Percentiles rank a stretch among this genome's conserved stretches.
These are phyloP conservation scores for Drosera capensis DNA, from an alignment of 148 eudicot species.

Conservation along the genomic window DNA sequence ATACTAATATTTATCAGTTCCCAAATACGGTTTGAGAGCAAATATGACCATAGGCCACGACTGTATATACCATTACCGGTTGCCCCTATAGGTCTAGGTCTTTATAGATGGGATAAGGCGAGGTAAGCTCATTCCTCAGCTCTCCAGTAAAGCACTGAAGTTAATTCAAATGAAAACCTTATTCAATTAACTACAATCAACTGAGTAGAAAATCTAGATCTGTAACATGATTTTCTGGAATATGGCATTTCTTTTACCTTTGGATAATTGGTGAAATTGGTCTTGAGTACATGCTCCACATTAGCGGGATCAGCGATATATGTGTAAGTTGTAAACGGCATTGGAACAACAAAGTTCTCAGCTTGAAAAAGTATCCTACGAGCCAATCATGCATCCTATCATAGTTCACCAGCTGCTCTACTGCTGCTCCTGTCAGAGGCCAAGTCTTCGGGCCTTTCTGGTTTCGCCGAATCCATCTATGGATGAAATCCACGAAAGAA, in stretches of 20 bases:
- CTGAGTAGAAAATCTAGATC: too few species aligned
- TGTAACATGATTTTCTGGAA: too few species aligned
- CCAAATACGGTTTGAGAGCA: too few species aligned
- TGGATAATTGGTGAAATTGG: constrained; percentile 80
- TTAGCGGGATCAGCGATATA: constrained; percentile 80
- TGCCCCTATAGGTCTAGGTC: too few species aligned
- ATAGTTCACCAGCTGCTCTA: constrained; percentile 62
- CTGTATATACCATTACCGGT: too few species aligned
- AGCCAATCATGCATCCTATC: constrained; percentile 91
- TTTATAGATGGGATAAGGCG: too few species aligned
- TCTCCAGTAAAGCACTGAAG: too few species aligned
- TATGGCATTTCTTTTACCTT: constrained; percentile 56
- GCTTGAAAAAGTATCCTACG: constrained; percentile 40
- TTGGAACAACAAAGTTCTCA: constrained; percentile 57
- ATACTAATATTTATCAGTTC: too few species aligned
- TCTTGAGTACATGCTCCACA: constrained; percentile 89
- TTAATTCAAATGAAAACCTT: too few species aligned
- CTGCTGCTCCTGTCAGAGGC: constrained; percentile 75
- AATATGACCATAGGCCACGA: too few species aligned
- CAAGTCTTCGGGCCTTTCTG: constrained; percentile 73
- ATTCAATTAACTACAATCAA: too few species aligned
- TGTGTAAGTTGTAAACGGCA: constrained; percentile 78
- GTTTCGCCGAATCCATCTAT: constrained; percentile 59
- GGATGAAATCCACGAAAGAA: constrained; percentile 61
- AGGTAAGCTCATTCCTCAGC: too few species aligned